Evolutionary conservation across 495 filamentous ascomycete species (phyloP), one percentile per base, ranked within the genome.

Genomic region (Friedmanniomyces simplex): DNA sequence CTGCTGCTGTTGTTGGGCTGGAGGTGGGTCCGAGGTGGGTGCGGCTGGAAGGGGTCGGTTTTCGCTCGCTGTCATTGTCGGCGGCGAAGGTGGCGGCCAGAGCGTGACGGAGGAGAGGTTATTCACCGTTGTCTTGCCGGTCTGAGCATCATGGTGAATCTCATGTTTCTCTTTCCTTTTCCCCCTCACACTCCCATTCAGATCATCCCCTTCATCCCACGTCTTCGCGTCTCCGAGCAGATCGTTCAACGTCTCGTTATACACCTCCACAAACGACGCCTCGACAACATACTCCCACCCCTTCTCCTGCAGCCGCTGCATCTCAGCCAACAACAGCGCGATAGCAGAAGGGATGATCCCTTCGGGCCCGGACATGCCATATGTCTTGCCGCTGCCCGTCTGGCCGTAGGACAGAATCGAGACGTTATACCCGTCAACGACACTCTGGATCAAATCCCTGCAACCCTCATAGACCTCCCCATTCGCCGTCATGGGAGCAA

Each of bases 331-430:
- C 58, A 99, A 95, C 71, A 96, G 88, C 58, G 88, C 82, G 1
- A 94, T 89, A 0, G 93, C 89, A 1, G 86, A 82, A 3, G 93
- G 94, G 55, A 99, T 99, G 85, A 99, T 96, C 58, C 93, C 93
- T 65, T 97, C 89, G 0, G 61, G 45, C 2, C 91, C 87, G 37
- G 88, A 91, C 93, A 99, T 99, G 21, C 94, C 97, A 65, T 83
- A 85, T 0, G 93, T 98, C 75, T 98, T 98, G 45, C 93, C 93
- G 34, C 90, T 91, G 2, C 93, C 93, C 3, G 93, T 98, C 68
- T 99, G 93, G 36, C 93, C 93, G 68, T 99, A 99, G 68, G 90
- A 96, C 74, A 99, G 96, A 61, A 99, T 97, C 71, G 91, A 96
- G 34, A 99, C 93, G 67, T 99, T 99, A 72, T 96, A 97, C 16